Conservation (phyloP, 2,329 filamentous ascomycete genomes). For the Pseudohalonectria lignicola region DNA sequence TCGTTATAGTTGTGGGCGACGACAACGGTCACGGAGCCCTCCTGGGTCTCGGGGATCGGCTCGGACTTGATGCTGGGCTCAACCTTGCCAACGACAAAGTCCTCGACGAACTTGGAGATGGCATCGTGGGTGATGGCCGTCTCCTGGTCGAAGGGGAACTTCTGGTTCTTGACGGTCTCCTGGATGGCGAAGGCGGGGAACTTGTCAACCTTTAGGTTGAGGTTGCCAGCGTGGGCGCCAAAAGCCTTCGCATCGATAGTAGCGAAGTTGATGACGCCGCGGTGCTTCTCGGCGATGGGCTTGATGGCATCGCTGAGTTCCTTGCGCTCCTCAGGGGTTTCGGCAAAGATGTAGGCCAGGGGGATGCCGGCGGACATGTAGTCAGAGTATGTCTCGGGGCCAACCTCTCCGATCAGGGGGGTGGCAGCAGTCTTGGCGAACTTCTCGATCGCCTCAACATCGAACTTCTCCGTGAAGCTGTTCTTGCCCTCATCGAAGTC, state of each 20-base stretch:
- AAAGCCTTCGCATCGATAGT: conserved; percentile 93
- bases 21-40: conserved; percentile 75
- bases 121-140: conserved; percentile 61
- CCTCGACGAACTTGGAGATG: conserved; percentile 74
- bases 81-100: conserved; percentile 78
- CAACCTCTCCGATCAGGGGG: conserved; percentile 89
- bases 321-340: conserved; percentile 81
- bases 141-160: conserved; percentile 86
- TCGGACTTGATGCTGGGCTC: conserved; percentile 98
- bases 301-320: conserved; percentile 68
- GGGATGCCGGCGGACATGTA: conserved; percentile 93
- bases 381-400: conserved; percentile 87
- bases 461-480: conserved; percentile 71
- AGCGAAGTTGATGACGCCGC: conserved; percentile 93
- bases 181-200: conserved; percentile 98
- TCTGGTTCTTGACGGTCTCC: conserved; percentile 88
- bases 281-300: conserved; percentile 80
- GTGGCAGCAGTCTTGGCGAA: conserved; percentile 81
- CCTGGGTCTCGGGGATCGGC: conserved; percentile 86
- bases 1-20: conserved; percentile 93
- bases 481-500: conserved; percentile 94
- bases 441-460: conserved; percentile 64
- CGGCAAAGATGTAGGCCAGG: conserved; percentile 94
- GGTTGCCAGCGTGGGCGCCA: conserved; percentile 88
- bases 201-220: conserved; percentile 91